Conservation (phyloP, 2,329 filamentous ascomycete genomes). For the Ophiosphaerella narmari region DNA sequence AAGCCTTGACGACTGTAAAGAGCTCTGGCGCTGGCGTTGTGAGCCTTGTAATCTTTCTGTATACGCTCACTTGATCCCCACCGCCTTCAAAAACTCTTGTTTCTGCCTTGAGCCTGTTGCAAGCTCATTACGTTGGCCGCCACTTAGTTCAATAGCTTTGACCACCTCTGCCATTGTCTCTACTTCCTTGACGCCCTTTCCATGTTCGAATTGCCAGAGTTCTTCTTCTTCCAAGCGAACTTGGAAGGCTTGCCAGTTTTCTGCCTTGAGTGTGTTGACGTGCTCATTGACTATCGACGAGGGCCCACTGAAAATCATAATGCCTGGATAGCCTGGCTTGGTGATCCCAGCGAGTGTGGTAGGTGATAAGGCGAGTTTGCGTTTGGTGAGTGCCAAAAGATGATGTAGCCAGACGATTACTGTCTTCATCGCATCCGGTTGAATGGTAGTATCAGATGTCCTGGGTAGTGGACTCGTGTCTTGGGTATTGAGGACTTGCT, state of each 20-base stretch:
- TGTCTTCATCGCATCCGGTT: constrained; percentile 32
- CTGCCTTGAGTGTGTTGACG: constrained; percentile 48
- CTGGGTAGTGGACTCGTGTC: not conserved
- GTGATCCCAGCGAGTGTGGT: constrained; percentile 50
- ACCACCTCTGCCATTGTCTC: constrained; percentile 53
- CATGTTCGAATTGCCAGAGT: constrained; percentile 48
- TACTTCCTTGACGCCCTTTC: constrained; percentile 47
- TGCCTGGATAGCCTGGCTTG: constrained; percentile 54
- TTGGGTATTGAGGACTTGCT: constrained; percentile 19
- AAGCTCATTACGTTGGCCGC: constrained; percentile 1
- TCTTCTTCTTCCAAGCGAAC: constrained; percentile 48
- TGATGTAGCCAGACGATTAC: constrained; percentile 54
- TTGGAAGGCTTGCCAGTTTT: constrained; percentile 55
- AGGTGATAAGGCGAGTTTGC: constrained; percentile 48
- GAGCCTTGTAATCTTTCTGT: not conserved
- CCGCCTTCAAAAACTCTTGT: constrained; percentile 39
- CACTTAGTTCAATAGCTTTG: constrained; percentile 35
- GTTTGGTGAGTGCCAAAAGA: constrained; percentile 52
- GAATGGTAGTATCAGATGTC: not conserved
- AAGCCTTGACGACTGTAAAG: not conserved
- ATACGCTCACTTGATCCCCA: constrained; percentile 40
- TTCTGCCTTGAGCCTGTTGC: constrained; percentile 20
- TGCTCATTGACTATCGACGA: constrained; percentile 46
- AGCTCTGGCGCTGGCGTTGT: not conserved
- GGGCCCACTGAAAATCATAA: constrained; percentile 51